Evolutionary conservation across 163 green algal genomes (phyloP).

Genomic region (Smithsoniella earleae): DNA sequence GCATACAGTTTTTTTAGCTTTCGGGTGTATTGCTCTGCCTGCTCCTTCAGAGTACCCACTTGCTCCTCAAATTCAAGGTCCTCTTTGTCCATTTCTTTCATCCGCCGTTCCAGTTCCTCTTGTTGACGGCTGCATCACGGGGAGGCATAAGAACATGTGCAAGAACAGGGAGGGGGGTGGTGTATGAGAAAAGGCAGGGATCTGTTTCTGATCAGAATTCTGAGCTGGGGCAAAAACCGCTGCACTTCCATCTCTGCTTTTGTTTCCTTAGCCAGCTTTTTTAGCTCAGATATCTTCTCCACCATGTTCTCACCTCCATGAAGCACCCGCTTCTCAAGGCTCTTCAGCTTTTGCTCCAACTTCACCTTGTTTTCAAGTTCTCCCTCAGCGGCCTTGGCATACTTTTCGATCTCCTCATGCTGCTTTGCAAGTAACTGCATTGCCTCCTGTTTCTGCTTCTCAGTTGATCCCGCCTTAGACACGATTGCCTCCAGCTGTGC

Average conservation of each 20-base stretch:
- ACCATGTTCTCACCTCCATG: constrained; percentile 68
- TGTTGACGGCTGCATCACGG: constrained; percentile 8
- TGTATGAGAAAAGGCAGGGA: no score
- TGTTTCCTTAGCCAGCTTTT: constrained; percentile 46
- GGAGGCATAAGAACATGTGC: no score
- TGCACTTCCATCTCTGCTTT: constrained; percentile 37
- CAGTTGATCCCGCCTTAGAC: not conserved
- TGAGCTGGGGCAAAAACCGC: not conserved
- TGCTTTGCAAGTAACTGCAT: constrained; percentile 27
- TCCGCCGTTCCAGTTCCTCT: constrained; percentile 26
- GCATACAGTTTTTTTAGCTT: constrained; percentile 61
- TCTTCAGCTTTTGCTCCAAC: constrained; percentile 17
- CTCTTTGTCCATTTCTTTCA: constrained; percentile 33
- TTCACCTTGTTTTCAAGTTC: constrained; percentile 22
- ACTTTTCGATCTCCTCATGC: constrained; percentile 28
- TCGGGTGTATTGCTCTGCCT: constrained; percentile 44
- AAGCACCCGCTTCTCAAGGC: constrained; percentile 45
- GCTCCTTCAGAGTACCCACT: constrained; percentile 36
- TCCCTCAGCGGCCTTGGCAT: not conserved
- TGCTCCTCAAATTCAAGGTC: constrained; percentile 13
- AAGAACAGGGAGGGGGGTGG: no score
- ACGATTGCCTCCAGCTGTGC: constrained; percentile 15
- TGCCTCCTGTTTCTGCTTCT: constrained; percentile 12
- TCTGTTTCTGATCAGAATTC: no score
- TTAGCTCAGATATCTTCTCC: constrained; percentile 63